A percentile compares a stretch with the other conserved stretches of the same genome.
Conservation (phyloP, 768 basidiomycete genomes). For the Bullera alba region DNA sequence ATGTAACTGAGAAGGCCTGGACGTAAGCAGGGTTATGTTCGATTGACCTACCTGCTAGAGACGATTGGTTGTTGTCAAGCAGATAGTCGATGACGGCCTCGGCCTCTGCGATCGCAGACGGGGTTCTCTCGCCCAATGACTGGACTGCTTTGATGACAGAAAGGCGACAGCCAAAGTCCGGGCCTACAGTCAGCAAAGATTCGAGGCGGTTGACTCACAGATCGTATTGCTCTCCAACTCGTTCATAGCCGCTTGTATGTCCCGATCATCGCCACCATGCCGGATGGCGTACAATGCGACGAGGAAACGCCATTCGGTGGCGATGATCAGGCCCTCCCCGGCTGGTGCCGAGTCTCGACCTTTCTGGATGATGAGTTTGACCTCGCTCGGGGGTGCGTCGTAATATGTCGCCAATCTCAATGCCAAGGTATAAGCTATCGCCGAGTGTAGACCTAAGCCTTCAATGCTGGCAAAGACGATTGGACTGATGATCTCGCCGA, state of each 20-base stretch:
- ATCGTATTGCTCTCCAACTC: background rate
- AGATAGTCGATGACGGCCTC: conserved; percentile 5
- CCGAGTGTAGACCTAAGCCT: conserved; percentile 3
- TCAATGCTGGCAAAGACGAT: conserved; percentile 1
- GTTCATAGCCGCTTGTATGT: background rate
- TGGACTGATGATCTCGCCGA: conserved; percentile 1
- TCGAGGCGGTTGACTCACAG: background rate
- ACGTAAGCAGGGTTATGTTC: background rate
- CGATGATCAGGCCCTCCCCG: conserved; percentile 4
- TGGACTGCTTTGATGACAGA: background rate
- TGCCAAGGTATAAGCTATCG: background rate
- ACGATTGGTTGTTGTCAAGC: conserved; percentile 3
- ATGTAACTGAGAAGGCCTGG: conserved; percentile 7
- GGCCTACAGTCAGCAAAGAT: background rate
- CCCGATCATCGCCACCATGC: background rate
- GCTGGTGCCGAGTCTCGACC: background rate
- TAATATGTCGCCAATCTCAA: conserved; percentile 19
- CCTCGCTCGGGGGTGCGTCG: conserved; percentile 16
- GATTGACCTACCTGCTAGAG: conserved; percentile 7
- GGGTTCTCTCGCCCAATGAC: background rate
- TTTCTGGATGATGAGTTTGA: background rate
- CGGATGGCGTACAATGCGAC: conserved; percentile 2
- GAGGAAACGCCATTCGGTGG: conserved; percentile 20
- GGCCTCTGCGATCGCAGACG: conserved; percentile 2
- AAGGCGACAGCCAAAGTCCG: background rate